These are phyloP conservation scores for Botrytis fabae DNA, from an alignment of 2,329 filamentous ascomycete species.

Conservation along the genomic window DNA sequence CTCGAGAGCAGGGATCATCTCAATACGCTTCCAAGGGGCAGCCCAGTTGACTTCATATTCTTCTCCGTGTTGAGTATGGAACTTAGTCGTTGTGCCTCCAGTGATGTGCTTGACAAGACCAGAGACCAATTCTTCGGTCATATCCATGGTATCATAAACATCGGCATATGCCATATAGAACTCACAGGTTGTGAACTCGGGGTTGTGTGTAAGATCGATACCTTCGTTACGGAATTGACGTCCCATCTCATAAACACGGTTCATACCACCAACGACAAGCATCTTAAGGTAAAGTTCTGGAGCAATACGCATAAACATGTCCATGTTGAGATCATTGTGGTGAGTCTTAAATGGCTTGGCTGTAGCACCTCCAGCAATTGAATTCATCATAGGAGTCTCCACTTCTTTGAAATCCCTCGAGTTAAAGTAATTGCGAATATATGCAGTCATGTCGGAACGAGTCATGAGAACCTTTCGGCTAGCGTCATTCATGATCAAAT, in stretches of 20 bases:
- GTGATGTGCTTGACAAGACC: slow-evolving; percentile 86
- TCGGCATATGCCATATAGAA: slow-evolving; percentile 96
- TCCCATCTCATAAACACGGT: slow-evolving; percentile 94
- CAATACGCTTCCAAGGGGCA: slow-evolving; percentile 85
- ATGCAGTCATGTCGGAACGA: slow-evolving; percentile 83
- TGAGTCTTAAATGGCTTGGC: slow-evolving; percentile 93
- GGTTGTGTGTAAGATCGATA: slow-evolving; percentile 92
- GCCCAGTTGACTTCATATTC: slow-evolving; percentile 94
- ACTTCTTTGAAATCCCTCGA: slow-evolving; percentile 87
- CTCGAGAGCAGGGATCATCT: slow-evolving; percentile 95
- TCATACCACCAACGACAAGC: slow-evolving; percentile 86
- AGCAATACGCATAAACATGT: slow-evolving; percentile 92
- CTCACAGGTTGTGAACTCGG: slow-evolving; percentile 95
- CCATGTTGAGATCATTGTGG: slow-evolving; percentile 94
- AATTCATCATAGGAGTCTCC: slow-evolving; percentile 96
- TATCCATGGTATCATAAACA: slow-evolving; percentile 84
- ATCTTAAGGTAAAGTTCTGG: slow-evolving; percentile 98
- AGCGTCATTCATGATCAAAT: slow-evolving; percentile 89
- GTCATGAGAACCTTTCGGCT: slow-evolving; percentile 82
- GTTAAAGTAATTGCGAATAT: slow-evolving; percentile 85
- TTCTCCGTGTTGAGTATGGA: slow-evolving; percentile 83
- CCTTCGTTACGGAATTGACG: slow-evolving; percentile 95
- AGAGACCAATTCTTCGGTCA: slow-evolving; percentile 92
- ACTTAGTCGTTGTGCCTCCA: slow-evolving; percentile 81
- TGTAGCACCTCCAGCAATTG: slow-evolving; percentile 92